Percentiles rank a stretch among this genome's conserved stretches.
Evolutionary conservation across 225 moss, liverwort and hornwort species (phyloP).

Genomic region (Marchantia paleacea): DNA sequence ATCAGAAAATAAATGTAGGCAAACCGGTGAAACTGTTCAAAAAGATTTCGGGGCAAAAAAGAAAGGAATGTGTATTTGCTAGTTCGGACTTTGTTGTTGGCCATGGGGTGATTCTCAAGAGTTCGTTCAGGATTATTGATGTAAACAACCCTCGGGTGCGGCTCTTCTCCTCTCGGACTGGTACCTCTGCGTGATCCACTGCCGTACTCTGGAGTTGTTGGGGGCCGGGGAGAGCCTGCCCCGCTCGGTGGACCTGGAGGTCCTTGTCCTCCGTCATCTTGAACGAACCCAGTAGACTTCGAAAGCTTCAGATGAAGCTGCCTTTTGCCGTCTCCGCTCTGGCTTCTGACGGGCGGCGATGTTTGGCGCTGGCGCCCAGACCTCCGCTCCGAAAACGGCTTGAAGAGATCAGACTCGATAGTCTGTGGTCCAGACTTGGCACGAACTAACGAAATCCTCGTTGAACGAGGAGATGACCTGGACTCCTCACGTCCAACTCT

Average conservation of each 20-base stretch:
- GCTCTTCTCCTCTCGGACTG: conserved; percentile 31
- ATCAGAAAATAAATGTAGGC: conserved; percentile 55
- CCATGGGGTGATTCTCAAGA: conserved; percentile 34
- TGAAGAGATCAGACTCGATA: conserved; percentile 41
- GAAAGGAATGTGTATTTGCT: conserved; percentile 51
- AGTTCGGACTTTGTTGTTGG: conserved; percentile 46
- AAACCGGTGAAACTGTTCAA: conserved; percentile 57
- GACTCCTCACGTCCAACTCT: conserved; percentile 5
- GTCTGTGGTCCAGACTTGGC: conserved; percentile 25
- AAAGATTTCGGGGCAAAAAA: conserved; percentile 50
- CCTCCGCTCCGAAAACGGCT: conserved; percentile 29
- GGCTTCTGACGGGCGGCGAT: not conserved
- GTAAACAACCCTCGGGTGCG: conserved; percentile 40
- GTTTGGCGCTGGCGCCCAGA: conserved; percentile 5
- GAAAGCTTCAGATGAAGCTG: conserved; percentile 19
- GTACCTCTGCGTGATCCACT: conserved; percentile 16
- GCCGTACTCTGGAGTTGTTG: conserved; percentile 19
- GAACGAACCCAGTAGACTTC: conserved; percentile 19
- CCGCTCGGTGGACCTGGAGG: conserved; percentile 41
- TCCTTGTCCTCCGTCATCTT: conserved; percentile 24
- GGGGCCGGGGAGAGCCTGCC: conserved; percentile 38
- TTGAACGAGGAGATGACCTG: conserved; percentile 17
- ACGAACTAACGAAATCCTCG: conserved; percentile 12
- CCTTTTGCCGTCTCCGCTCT: conserved; percentile 11
- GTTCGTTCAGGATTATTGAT: conserved; percentile 44